Evolutionary conservation across 805 yeast species (phyloP).

Genomic region (Tetrapisispora nanseiensis): DNA sequence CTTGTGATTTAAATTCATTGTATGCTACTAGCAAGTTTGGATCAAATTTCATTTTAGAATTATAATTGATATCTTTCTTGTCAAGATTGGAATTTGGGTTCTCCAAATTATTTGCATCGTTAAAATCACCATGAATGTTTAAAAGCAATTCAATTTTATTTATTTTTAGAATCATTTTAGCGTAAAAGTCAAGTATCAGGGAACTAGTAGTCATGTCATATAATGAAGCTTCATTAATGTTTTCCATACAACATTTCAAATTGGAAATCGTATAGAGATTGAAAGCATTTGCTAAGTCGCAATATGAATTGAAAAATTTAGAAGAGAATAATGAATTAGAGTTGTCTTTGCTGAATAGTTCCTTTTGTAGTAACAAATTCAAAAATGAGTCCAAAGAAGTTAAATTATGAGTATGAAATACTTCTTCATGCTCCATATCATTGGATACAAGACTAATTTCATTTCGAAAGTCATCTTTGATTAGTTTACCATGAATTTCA

Average conservation of each 20-base stretch:
- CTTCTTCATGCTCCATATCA: slow-evolving; percentile 2
- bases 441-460: neutral
- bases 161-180: slow-evolving; percentile 30
- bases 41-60: neutral
- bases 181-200: slow-evolving; percentile 24
- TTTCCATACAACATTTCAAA: slow-evolving; percentile 20
- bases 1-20: slow-evolving; percentile 25
- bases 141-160: slow-evolving; percentile 24
- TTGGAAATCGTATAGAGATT: slow-evolving; percentile 1
- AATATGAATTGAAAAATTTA: slow-evolving; percentile 24
- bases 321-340: slow-evolving; percentile 6
- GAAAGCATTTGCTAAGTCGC: slow-evolving; percentile 10
- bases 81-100: neutral
- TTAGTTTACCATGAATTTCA: slow-evolving; percentile 28
- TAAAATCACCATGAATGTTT: neutral
- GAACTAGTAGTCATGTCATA: slow-evolving; percentile 20
- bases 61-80: slow-evolving; percentile 1
- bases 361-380: neutral
- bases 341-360: neutral
- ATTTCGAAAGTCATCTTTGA: slow-evolving; percentile 3
- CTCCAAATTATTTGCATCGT: neutral
- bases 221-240: slow-evolving; percentile 23
- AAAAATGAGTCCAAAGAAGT: slow-evolving; percentile 1
- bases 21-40: slow-evolving; percentile 4
- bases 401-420: slow-evolving; percentile 1